These are phyloP conservation scores for Fusarium penzigii DNA, from an alignment of 2,329 filamentous ascomycete species.

Conservation along the genomic window DNA sequence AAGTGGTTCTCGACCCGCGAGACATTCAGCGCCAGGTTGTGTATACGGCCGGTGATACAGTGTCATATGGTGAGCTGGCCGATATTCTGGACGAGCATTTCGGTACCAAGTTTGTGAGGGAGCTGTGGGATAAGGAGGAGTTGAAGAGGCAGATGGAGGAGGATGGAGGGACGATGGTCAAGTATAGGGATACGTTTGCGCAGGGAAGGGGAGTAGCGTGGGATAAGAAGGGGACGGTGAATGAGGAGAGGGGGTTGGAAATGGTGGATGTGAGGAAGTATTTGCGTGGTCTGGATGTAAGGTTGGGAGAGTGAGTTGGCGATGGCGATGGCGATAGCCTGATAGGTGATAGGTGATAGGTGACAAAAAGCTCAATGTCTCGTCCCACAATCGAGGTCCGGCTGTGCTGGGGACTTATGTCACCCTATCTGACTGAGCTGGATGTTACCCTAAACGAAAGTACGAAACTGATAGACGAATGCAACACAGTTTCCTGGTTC, in stretches of 20 bases:
- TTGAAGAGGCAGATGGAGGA: conserved; percentile 47
- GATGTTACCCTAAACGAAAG: too few relatives aligned
- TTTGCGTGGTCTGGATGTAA: conserved; percentile 26
- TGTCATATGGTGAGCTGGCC: conserved; percentile 57
- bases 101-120: conserved; percentile 42
- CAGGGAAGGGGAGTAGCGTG: conserved; percentile 60
- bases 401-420: too few relatives aligned
- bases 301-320: conserved; percentile 9
- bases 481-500: neutral
- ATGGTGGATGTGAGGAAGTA: conserved; percentile 46
- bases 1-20: conserved; percentile 49
- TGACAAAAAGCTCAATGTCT: too few relatives aligned
- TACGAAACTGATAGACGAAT: neutral
- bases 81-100: conserved; percentile 50
- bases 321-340: too few relatives aligned
- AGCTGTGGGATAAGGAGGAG: conserved; percentile 49
- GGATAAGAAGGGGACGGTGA: conserved; percentile 55
- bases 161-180: conserved; percentile 53
- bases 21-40: conserved; percentile 46
- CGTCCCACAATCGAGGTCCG: too few relatives aligned
- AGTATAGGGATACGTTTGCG: conserved; percentile 64
- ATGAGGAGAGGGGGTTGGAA: conserved; percentile 48
- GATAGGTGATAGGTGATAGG: neutral
- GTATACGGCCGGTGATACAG: conserved; percentile 62
- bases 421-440: too few relatives aligned